Evolutionary conservation across 2,329 filamentous ascomycete species (phyloP).

Genomic region (Talaromyces atroroseus): DNA sequence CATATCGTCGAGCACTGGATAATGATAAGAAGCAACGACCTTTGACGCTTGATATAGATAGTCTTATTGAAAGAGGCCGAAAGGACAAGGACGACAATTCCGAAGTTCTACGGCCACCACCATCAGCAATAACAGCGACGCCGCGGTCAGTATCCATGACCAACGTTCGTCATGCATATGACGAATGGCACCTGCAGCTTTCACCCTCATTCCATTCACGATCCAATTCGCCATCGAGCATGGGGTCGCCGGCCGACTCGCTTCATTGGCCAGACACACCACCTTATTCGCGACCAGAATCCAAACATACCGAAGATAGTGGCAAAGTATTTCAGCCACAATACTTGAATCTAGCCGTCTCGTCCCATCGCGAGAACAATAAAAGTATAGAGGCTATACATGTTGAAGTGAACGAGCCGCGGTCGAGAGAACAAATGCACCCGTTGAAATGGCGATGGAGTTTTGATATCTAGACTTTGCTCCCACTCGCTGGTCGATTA

Average conservation of each 20-base stretch:
- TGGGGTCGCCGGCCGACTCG: slow-evolving; percentile 23
- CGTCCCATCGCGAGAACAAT: slow-evolving; percentile 23
- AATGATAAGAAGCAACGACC: slow-evolving; percentile 6
- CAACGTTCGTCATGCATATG: slow-evolving; percentile 12
- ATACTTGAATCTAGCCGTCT: slow-evolving; percentile 30
- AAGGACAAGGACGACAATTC: neutral
- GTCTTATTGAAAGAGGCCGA: neutral
- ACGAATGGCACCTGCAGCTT: slow-evolving; percentile 12
- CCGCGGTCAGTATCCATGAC: slow-evolving; percentile 8
- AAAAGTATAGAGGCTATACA: slow-evolving; percentile 33
- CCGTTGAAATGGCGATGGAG: slow-evolving; percentile 39
- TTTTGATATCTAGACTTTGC: slow-evolving; percentile 35
- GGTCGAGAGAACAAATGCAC: slow-evolving; percentile 25
- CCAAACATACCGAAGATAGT: slow-evolving; percentile 29
- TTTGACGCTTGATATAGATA: neutral
- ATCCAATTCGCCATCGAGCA: slow-evolving; percentile 28
- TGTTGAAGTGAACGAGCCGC: slow-evolving; percentile 32
- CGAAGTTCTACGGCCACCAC: slow-evolving; percentile 1
- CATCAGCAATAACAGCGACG: slow-evolving; percentile 1
- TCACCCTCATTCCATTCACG: slow-evolving; percentile 14
- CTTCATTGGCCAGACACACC: slow-evolving; percentile 30
- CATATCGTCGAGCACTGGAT: slow-evolving; percentile 9
- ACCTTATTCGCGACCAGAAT: slow-evolving; percentile 31
- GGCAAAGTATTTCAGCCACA: slow-evolving; percentile 25
- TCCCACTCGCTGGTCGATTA: neutral